phyloP scores from a whole-genome alignment of 2,329 filamentous ascomycete genomes.

The Graphiopsis chlorocephala region DNA sequence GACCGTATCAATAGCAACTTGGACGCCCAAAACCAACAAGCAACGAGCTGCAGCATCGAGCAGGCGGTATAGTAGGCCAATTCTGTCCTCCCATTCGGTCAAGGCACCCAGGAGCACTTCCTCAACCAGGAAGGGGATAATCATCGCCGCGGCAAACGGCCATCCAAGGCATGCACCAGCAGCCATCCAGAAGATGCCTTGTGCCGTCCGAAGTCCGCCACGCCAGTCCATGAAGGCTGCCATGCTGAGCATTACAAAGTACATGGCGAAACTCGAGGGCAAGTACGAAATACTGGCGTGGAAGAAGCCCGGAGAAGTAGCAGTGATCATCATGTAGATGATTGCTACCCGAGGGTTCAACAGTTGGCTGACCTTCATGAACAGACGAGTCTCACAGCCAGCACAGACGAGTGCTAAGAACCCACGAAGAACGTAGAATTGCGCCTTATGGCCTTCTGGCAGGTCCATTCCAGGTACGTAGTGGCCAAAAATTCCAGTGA shows the following conservation, averaged over 20 bases:
- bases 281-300: conserved; percentile 84
- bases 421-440: conserved; percentile 86
- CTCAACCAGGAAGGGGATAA: conserved; percentile 76
- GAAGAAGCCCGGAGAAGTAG: conserved; percentile 87
- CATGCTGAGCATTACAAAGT: conserved; percentile 79
- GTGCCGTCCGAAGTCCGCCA: conserved; percentile 72
- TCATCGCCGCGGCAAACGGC: conserved; percentile 86
- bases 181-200: conserved; percentile 88
- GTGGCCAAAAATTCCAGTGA: neutral
- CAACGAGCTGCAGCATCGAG: conserved; percentile 66
- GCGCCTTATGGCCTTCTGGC: conserved; percentile 34
- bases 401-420: conserved; percentile 74
- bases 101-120: conserved; percentile 60
- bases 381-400: conserved; percentile 77
- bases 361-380: conserved; percentile 69
- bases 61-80: conserved; percentile 61
- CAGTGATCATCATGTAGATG: conserved; percentile 74
- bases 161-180: conserved; percentile 83
- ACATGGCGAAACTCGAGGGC: conserved; percentile 97
- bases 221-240: conserved; percentile 89
- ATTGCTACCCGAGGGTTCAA: conserved; percentile 81
- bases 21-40: conserved; percentile 64
- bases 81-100: conserved; percentile 36
- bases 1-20: conserved; percentile 76
- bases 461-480: conserved; percentile 13